Evolutionary conservation across 176 grass and related monocot species (phyloP), one percentile per base, ranked within the genome.

Genomic region (Oryza coarctata): DNA sequence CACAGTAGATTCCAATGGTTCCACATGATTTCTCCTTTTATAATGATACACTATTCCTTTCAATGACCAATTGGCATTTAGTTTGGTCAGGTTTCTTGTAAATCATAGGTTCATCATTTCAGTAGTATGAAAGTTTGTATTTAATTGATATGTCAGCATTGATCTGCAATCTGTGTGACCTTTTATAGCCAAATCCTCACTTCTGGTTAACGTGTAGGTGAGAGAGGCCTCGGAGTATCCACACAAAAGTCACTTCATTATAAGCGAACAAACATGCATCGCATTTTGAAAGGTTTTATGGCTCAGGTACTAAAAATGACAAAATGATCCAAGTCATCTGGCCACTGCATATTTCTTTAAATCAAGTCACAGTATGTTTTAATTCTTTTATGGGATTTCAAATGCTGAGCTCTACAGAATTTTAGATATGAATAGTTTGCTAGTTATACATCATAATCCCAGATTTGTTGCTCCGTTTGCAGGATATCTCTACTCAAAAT

Each of bases 231-330:
- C 9, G 89, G 92, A 68, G 25, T 71, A 79, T 87, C 89, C 73
- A 94, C 92, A 30, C 34, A 81, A 68, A 88, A 85, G 29, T 68
- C 92, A 76, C 82, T 94, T 55, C 67, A 88, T 87, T 91, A 75
- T 80, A 94, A 91, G 78, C 86, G 89, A 79, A 91, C 92, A 61
- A 32, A 63, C 14, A 52, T 94, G 38, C 89, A 94, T 82, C 92
- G 86, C 68, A 94, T 94, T 63, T 73, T 94, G n/a, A 73, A 86
- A 80, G 89, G 86, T 44, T 91, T 94, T 87, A 84, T 89, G 86
- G 92, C 86, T 75, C 89, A 94, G 89, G 92, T 94, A 87, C 63
- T 73, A 28, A 52, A 75, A 60, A 25, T 68, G 72, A 47, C 20
- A 10, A 72, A 45, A 69, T 67, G 22, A 43, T 39, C 26, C 50